Evolutionary conservation across 73 alveolate genomes (phyloP), one percentile per base, ranked within the genome.

Genomic region (Stentor roeselii): DNA sequence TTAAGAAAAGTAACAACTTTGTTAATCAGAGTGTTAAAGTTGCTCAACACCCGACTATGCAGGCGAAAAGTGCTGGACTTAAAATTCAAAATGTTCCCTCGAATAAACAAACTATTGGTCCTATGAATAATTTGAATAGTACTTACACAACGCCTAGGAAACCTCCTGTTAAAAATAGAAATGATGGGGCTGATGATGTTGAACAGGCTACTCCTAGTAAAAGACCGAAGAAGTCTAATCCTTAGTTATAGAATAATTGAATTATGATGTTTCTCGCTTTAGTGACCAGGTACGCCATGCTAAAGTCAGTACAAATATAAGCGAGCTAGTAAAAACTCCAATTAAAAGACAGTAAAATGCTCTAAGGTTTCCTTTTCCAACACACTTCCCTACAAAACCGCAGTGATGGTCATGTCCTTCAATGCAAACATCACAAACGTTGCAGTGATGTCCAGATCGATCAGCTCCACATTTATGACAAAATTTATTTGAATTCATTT

Each of bases 361-460:
- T 35, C 36, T 85, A 41, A 39, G 59, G 59, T 85, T 85, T 34
- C 91, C 59, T 59, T 85, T 82, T 0, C 90, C 91, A 27, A 85
- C 89, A 86, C 91, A 85, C 15, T 80, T 85, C 15, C 83, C 83
- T 40, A 85, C 36, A 42, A 75, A 85, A 30, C 89, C 89, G 67
- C 90, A 86, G 42, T 86, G 91, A 67, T 86, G 91, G 36, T 86
- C 91, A 38, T 14, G 58, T 31, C 67, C 42, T 34, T 86, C 90
- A 36, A 83, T 67, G 14, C 91, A 86, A 3, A 58, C 11, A 42
- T 86, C 91, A 60, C 91, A 86, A 34, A 82, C 60, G 4, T 59
- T 27, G 75, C 91, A 86, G 35, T 86, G 91, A 83, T 59, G 30
- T 3, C 67, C 67, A 6, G 30, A 6, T 50, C 67, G 6, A 11